Conservation (phyloP, 2,329 filamentous ascomycete species). For the Blastomyces parvus region DNA sequence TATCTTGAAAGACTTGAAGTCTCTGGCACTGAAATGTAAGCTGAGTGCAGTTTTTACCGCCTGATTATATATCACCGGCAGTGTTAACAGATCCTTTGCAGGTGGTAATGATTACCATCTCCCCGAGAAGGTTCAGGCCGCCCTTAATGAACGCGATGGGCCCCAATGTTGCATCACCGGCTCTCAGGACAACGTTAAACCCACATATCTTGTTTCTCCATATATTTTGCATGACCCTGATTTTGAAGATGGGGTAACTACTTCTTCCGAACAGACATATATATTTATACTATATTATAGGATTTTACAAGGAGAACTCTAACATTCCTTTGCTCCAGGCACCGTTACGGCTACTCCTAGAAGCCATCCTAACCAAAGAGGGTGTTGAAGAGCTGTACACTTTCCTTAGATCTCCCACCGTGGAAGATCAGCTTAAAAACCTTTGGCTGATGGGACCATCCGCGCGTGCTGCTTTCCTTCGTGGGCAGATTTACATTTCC, state of each 20-base stretch:
- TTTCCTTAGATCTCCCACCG: not conserved
- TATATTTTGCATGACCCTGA: slow-evolving; percentile 5
- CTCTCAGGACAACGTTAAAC: not conserved
- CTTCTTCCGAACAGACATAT: not conserved
- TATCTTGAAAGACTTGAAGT: slow-evolving; percentile 2
- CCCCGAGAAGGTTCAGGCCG: not conserved
- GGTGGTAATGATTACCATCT: slow-evolving; percentile 2
- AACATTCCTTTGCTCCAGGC: not conserved
- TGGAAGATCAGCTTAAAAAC: slow-evolving; percentile 4
- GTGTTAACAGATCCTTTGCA: not conserved
- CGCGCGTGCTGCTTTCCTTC: not conserved
- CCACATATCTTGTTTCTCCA: slow-evolving; percentile 3
- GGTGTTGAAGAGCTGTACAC: slow-evolving; percentile 2
- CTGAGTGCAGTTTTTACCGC: slow-evolving; percentile 5
- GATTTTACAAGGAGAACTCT: not conserved
- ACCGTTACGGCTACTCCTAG: slow-evolving; percentile 4
- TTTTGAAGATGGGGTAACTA: not conserved
- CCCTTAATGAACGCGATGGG: slow-evolving; percentile 1
- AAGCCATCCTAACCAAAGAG: not conserved
- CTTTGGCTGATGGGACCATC: slow-evolving; percentile 6
- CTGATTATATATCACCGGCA: not conserved
- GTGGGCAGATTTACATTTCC: slow-evolving; percentile 4
- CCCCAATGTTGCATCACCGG: slow-evolving; percentile 6
- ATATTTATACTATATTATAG: too few relatives aligned
- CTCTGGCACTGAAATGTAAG: slow-evolving; percentile 6